Evolutionary conservation across 1,139 yeast genomes (phyloP).

Genomic region (Hemisphaericaspora lyxosophila): DNA sequence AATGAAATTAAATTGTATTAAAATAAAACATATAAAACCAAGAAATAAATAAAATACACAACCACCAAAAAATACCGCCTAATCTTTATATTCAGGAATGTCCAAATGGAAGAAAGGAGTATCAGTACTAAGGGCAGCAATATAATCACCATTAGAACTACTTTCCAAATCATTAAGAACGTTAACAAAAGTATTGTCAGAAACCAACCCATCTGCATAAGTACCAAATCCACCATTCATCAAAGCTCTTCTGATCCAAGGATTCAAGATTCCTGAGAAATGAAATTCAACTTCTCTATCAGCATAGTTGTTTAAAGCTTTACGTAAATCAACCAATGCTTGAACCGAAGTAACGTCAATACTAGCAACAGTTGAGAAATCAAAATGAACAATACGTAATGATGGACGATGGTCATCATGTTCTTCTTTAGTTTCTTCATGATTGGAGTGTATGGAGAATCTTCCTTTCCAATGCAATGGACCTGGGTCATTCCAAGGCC

Average conservation of each 20-base stretch:
- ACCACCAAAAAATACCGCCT: neutral
- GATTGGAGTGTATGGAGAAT: slow-evolving; percentile 24
- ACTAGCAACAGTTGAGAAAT: slow-evolving; percentile 73
- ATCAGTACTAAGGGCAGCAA: slow-evolving; percentile 67
- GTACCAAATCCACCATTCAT: slow-evolving; percentile 79
- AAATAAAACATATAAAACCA: neutral
- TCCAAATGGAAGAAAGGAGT: slow-evolving; percentile 88
- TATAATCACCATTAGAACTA: slow-evolving; percentile 31
- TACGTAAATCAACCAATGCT: slow-evolving; percentile 71
- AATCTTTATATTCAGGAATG: slow-evolving; percentile 60
- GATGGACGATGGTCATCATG: slow-evolving; percentile 60
- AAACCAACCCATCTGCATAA: slow-evolving; percentile 42
- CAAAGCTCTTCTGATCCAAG: slow-evolving; percentile 83
- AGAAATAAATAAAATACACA: neutral
- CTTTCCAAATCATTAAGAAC: slow-evolving; percentile 40
- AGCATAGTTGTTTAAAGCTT: slow-evolving; percentile 70
- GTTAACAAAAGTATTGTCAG: slow-evolving; percentile 42
- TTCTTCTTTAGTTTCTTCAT: slow-evolving; percentile 12
- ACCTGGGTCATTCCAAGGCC: slow-evolving; percentile 94
- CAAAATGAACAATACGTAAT: slow-evolving; percentile 72
- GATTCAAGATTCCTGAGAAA: slow-evolving; percentile 79
- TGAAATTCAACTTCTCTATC: slow-evolving; percentile 87
- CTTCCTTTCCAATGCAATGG: slow-evolving; percentile 48
- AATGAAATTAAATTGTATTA: neutral
- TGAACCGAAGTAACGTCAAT: slow-evolving; percentile 81